A percentile compares a stretch with the other conserved stretches of the same genome.
Conservation (phyloP, 1,284 basidiomycete genomes). For the Ustilago vetiveriae region DNA sequence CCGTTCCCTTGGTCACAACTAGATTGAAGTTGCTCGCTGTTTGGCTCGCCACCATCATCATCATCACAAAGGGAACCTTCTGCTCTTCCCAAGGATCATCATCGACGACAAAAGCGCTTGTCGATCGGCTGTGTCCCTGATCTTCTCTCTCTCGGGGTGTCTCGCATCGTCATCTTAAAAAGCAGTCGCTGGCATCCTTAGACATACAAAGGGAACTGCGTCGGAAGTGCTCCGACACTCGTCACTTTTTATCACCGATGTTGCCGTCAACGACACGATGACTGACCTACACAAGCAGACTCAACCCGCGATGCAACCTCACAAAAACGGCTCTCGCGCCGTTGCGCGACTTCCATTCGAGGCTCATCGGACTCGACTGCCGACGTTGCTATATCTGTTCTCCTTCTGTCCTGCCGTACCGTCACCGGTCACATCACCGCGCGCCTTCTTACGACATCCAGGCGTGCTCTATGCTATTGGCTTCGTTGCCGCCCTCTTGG, state of each 20-base stretch:
- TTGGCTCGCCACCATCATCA: background rate
- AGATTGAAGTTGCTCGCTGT: too few relatives aligned
- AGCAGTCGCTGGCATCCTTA: too few relatives aligned
- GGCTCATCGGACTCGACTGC: constrained; percentile 30
- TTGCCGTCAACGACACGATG: constrained; percentile 4
- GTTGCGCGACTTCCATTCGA: constrained; percentile 33
- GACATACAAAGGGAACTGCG: too few relatives aligned
- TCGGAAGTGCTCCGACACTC: too few relatives aligned
- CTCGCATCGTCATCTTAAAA: background rate
- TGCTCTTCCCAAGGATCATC: too few relatives aligned
- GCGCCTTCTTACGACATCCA: constrained; percentile 52
- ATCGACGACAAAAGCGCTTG: too few relatives aligned
- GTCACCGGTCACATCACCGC: constrained; percentile 27
- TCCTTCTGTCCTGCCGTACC: constrained; percentile 51
- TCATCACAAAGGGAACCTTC: too few relatives aligned
- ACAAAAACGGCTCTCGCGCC: constrained; percentile 5
- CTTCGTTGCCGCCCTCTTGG: constrained; percentile 44
- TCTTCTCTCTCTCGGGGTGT: too few relatives aligned
- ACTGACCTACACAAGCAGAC: constrained; percentile 1
- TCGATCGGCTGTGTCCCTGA: too few relatives aligned
- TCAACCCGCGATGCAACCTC: constrained; percentile 5
- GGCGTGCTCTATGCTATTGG: constrained; percentile 55
- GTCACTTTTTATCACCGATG: too few relatives aligned
- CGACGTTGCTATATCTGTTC: constrained; percentile 56
- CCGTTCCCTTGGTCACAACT: too few relatives aligned